Conservation (phyloP, 2,329 filamentous ascomycete genomes). For the Bipolaris sorokiniana region DNA sequence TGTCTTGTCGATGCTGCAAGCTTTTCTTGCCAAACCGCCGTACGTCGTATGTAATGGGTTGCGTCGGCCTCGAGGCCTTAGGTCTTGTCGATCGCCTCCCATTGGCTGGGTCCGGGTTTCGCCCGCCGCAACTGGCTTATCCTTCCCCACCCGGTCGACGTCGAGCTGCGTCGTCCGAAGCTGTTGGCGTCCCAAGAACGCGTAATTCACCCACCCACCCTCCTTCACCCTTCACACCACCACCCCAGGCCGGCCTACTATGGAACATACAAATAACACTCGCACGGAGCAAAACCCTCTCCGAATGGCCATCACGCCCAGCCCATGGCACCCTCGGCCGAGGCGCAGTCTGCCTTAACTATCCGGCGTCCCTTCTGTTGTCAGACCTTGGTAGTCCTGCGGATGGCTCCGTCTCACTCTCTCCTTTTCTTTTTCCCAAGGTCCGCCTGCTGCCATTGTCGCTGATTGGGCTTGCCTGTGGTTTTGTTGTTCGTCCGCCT, state of each 20-base stretch:
- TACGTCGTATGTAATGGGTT: neutral
- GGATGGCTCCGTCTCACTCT: neutral
- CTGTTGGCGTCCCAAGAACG: conserved; percentile 14
- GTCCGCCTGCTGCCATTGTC: neutral
- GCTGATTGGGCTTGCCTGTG: neutral
- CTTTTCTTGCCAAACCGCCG: conserved; percentile 6
- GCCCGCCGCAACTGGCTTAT: conserved; percentile 6
- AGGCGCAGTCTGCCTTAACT: conserved; percentile 4
- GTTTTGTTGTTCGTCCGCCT: neutral
- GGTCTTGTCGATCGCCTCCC: neutral
- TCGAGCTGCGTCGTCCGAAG: conserved; percentile 4
- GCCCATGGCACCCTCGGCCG: neutral
- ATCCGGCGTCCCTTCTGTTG: neutral
- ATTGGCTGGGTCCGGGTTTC: conserved; percentile 12
- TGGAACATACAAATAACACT: neutral
- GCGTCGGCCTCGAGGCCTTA: neutral
- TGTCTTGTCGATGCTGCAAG: too few relatives aligned
- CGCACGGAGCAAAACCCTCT: neutral
- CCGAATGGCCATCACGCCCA: neutral
- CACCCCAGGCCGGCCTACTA: neutral
- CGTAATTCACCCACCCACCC: conserved; percentile 8
- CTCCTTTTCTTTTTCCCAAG: neutral
- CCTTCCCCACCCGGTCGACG: conserved; percentile 10
- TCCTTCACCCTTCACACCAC: neutral
- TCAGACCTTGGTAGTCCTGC: neutral